phyloP scores from a whole-genome alignment of 2,329 filamentous ascomycete species.

The Venturia aucupariae region DNA sequence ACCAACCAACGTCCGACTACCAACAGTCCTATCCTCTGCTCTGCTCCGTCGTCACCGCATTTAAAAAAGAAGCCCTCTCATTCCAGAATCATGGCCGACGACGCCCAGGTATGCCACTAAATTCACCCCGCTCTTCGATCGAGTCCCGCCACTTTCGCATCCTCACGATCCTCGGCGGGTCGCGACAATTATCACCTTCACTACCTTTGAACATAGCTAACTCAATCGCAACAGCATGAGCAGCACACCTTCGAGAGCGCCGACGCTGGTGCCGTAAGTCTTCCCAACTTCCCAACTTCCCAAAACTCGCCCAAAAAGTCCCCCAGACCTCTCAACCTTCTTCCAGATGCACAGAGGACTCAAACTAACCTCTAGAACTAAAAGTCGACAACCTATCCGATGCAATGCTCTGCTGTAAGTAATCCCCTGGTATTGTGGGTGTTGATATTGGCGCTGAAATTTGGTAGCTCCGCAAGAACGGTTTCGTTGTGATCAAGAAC shows the following conservation, averaged over 20 bases:
- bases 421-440: background rate
- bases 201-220: constrained; percentile 13
- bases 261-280: constrained; percentile 71
- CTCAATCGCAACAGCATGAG: constrained; percentile 36
- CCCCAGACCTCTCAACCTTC: no score
- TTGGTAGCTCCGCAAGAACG: constrained; percentile 83
- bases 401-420: constrained; percentile 84
- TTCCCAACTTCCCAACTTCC: background rate
- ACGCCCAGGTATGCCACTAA: constrained; percentile 49
- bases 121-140: constrained; percentile 15
- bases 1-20: background rate
- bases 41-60: constrained; percentile 22
- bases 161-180: constrained; percentile 18
- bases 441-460: background rate
- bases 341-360: background rate
- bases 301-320: background rate
- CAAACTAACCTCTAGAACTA: constrained; percentile 13
- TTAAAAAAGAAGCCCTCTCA: constrained; percentile 22
- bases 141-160: constrained; percentile 14
- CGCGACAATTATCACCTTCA: constrained; percentile 29
- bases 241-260: constrained; percentile 76
- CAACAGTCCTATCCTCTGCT: constrained; percentile 16
- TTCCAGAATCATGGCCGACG: constrained; percentile 53
- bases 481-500: constrained; percentile 95
- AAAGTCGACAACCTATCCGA: constrained; percentile 74